These are phyloP conservation scores for Monoraphidium neglectum DNA, from an alignment of 139 green algal genomes.

Conservation along the genomic window DNA sequence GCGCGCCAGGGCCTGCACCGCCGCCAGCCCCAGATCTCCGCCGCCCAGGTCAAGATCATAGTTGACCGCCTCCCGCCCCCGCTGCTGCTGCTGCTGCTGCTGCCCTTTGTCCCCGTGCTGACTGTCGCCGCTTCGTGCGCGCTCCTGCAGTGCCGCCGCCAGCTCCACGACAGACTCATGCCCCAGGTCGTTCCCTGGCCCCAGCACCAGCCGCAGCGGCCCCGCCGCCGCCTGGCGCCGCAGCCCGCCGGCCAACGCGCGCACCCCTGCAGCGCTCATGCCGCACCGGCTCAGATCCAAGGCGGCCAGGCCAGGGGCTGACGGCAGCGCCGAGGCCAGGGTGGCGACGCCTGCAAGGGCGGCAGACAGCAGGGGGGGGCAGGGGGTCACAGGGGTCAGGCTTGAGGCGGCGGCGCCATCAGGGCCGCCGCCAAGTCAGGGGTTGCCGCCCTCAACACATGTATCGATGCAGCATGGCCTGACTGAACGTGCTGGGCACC, in stretches of 20 bases:
- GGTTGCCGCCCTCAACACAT: neutral
- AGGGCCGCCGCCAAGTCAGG: neutral
- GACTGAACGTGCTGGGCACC: neutral
- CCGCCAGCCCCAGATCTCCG: neutral
- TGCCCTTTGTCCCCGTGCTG: neutral
- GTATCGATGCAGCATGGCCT: neutral
- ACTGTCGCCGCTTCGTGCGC: neutral
- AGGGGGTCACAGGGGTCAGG: too few relatives aligned
- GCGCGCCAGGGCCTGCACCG: neutral
- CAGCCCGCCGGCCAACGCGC: conserved; percentile 4
- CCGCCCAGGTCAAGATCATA: conserved; percentile 7
- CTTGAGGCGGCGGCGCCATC: too few relatives aligned
- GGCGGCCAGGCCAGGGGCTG: neutral
- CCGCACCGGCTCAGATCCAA: conserved; percentile 6
- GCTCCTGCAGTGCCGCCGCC: neutral
- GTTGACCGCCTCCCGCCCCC: conserved; percentile 15
- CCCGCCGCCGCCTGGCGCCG: neutral
- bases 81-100: conserved; percentile 15
- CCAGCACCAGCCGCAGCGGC: conserved; percentile 19
- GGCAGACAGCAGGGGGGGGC: neutral
- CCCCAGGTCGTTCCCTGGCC: neutral
- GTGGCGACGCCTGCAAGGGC: conserved; percentile 1
- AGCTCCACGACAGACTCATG: neutral
- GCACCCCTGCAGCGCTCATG: neutral
- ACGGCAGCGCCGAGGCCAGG: conserved; percentile 8